Evolutionary conservation across 2,329 filamentous ascomycete species (phyloP), one percentile per base, ranked within the genome.

Genomic region (Hirsutella minnesotensis): DNA sequence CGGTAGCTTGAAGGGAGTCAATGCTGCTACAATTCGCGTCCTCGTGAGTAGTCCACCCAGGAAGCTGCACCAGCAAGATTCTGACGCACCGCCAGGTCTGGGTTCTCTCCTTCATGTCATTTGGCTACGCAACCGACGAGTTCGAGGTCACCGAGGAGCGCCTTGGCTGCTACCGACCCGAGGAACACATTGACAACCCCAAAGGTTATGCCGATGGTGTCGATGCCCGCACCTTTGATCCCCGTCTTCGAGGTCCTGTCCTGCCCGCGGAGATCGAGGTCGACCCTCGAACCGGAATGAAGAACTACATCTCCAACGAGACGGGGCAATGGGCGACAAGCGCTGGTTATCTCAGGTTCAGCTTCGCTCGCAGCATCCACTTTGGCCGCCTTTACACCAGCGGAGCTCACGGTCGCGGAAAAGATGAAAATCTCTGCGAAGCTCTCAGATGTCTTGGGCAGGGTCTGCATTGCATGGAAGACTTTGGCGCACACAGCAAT

Each of bases 281-380:
- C 44, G 86, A 92, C 54, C 66, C 67, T 29, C 67, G 74, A 5
- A 92, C 86, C 1, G 89, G 89, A n/a, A 95, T 98, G 90, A 98
- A 96, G 65, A 96, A 96, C 60, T 98, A 98, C 62, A 96, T 98
- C 51, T 81, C 90, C 46, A 96, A 95, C 55, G 90, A 96, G 60
- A 69, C 66, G 13, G 86, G 88, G 4, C 75, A 77, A 34, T 95
- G 89, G 85, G 86, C 89, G 1, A 98, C 92, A 18, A 95, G 88
- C 49, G 70, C 85, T 8, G 89, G 85, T 33, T 95, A 90, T 55
- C 72, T 95, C 46, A 79, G 81, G 51, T 86, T 78, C 63, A 88
- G 83, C 53, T 70, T 92, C 47, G 72, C 72, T 13, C 76, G 84
- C 46, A 77, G 81, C 57, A 84, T 90, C 48, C 85, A 90, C 62